phyloP scores from a whole-genome alignment of 108 stramenopile species.

The Pseudonitzschia multiseries region DNA sequence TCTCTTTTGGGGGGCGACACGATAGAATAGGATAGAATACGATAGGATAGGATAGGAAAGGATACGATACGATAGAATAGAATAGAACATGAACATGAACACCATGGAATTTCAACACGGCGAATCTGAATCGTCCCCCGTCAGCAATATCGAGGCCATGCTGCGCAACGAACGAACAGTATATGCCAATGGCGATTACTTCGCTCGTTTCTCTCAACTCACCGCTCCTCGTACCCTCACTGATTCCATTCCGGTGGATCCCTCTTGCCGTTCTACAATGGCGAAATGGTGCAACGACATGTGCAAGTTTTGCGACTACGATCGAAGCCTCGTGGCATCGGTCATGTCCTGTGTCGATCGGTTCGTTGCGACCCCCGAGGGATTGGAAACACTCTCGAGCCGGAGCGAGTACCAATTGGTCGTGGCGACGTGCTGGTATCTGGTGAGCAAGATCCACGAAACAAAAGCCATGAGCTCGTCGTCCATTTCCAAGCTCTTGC shows the following conservation, averaged over 20 bases:
- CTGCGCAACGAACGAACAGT: no score
- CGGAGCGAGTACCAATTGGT: conserved; percentile 59
- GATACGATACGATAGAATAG: no score
- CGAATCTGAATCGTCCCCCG: no score
- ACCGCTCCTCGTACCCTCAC: no score
- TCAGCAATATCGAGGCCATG: no score
- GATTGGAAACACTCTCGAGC: conserved; percentile 15
- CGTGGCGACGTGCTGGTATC: conserved; percentile 60
- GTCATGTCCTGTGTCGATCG: conserved; percentile 62
- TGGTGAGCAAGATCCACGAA: conserved; percentile 72
- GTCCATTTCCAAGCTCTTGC: conserved; percentile 50
- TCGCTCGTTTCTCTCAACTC: no score
- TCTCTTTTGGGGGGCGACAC: no score
- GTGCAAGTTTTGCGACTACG: conserved; percentile 5
- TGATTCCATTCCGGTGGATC: neutral
- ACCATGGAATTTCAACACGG: no score
- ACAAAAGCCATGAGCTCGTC: conserved; percentile 47
- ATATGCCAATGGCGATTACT: no score
- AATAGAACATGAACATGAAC: no score
- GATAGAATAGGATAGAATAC: no score
- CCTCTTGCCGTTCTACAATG: neutral
- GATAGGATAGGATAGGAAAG: no score
- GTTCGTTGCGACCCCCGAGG: conserved; percentile 36
- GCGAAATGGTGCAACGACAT: neutral
- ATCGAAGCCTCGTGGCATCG: neutral